Evolutionary conservation across 1,284 basidiomycete genomes (phyloP).

Genomic region (Porogramme epimiltina): DNA sequence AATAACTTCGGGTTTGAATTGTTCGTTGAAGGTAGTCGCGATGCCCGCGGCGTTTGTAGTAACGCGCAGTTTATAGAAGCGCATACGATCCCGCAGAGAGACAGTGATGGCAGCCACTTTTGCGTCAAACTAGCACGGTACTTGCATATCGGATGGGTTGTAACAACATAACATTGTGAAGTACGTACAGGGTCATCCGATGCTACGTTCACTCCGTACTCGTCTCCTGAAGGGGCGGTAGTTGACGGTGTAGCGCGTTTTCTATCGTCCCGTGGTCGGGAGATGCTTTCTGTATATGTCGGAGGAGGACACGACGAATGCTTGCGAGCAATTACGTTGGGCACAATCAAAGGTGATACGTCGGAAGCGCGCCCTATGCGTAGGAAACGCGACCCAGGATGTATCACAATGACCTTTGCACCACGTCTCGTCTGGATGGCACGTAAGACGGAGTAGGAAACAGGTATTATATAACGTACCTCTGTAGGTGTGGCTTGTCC

Average conservation of each 20-base stretch:
- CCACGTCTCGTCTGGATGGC: constrained; percentile 54
- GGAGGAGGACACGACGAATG: constrained; percentile 46
- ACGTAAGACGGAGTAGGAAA: not conserved
- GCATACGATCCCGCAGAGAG: constrained; percentile 82
- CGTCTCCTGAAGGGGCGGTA: constrained; percentile 39
- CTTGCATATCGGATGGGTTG: not conserved
- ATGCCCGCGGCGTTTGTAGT: constrained; percentile 75
- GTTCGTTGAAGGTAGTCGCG: constrained; percentile 75
- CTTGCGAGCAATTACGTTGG: constrained; percentile 79
- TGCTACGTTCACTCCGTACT: constrained; percentile 43
- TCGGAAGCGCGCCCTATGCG: constrained; percentile 93
- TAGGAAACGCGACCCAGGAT: constrained; percentile 88
- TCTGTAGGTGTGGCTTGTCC: constrained; percentile 39
- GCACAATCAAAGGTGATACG: constrained; percentile 72
- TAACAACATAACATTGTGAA: not conserved
- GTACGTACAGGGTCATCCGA: constrained; percentile 64
- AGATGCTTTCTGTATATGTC: constrained; percentile 49
- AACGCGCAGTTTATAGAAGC: constrained; percentile 84
- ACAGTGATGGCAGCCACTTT: constrained; percentile 74
- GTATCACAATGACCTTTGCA: constrained; percentile 85
- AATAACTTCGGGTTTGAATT: constrained; percentile 80
- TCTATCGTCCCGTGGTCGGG: constrained; percentile 48
- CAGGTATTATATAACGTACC: constrained; percentile 37
- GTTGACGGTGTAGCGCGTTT: constrained; percentile 24
- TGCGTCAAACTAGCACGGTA: constrained; percentile 58